phyloP scores from a whole-genome alignment of 108 stramenopile genomes.

The Cyclotella choctawhatcheeana region DNA sequence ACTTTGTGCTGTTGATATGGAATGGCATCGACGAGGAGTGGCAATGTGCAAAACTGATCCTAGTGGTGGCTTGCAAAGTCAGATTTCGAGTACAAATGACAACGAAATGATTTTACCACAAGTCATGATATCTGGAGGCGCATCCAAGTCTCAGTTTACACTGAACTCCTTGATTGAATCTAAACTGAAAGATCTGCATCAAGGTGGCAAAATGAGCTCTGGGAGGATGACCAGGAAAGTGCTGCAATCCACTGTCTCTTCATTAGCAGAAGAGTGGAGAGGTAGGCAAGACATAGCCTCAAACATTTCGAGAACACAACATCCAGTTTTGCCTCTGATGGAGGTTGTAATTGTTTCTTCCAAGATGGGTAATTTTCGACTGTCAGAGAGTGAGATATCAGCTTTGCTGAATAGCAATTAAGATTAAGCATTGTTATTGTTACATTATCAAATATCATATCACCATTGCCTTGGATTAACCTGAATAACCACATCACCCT shows the following conservation, averaged over 20 bases:
- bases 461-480: constrained; percentile 82
- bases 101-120: no score
- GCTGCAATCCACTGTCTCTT: neutral
- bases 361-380: constrained; percentile 35
- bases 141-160: constrained; percentile 17
- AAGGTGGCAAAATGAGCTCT: neutral
- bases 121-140: constrained; percentile 46
- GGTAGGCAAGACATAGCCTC: neutral
- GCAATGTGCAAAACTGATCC: constrained; percentile 52
- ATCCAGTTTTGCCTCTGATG: constrained; percentile 25
- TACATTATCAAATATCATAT: no score
- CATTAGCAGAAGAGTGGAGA: constrained; percentile 28
- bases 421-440: no score
- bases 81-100: constrained; percentile 11
- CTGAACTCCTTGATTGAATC: constrained; percentile 15
- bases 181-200: constrained; percentile 14
- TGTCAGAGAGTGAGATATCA: constrained; percentile 28
- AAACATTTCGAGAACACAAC: neutral
- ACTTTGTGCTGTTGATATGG: constrained; percentile 55
- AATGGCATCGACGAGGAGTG: constrained; percentile 14
- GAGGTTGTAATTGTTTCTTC: constrained; percentile 43
- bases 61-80: constrained; percentile 34
- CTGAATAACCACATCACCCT: constrained; percentile 68
- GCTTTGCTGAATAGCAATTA: constrained; percentile 27
- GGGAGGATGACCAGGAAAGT: neutral